Base-by-base conservation (phyloP, 2,329 filamentous ascomycete genomes). In the Penicillium sp. region DNA sequence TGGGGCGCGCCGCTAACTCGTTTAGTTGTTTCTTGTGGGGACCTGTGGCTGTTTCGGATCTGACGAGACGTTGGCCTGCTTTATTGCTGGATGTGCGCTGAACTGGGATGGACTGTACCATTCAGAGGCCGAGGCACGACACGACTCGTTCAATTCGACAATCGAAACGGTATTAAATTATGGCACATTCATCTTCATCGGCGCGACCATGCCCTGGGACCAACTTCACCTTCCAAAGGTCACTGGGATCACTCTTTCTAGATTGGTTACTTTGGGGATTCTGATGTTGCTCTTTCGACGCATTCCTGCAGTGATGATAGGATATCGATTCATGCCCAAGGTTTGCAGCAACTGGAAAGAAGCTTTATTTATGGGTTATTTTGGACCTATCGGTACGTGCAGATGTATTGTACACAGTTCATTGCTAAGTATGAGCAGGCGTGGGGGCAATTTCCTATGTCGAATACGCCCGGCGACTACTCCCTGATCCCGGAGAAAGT, bases 41-140 rank as follows among this genome's bases (percentile, higher is more conserved):
- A 78, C 79, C 0, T 80, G 78, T 49, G 81, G 81, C 24, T 70
- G 75, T 20, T 71, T 83, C 13, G 81, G 81, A 10, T 80, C 78
- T 0, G 79, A 83, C 47, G 81, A 84, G 52, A 75, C 82, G 0
- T 72, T 84, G 3, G 80, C 81, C 3, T 84, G 80, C 60, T 83
- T 83, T 49, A 72, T 80, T 2, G 81, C 82, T 0, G 82, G 81
- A 6, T 78, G 75, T 57, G 74, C 75, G 10, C 66, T 84, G 40
- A 84, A 83, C 64, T 84, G 81, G 82, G 78, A 83, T 47, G 81
- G 81, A 3, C 60, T 74, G n/a, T 84, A 79, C 56, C 76, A 82
- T 2, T 70, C 71, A 4, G 81, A 84, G 61, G 73, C 77, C 0
- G 72, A 81, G 49, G 67, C 72, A 7, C 75, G 80, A 7, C 80